Evolutionary conservation across 148 eudicot genomes (phyloP), one percentile per base, ranked within the genome.

Genomic region (Silene conica): DNA sequence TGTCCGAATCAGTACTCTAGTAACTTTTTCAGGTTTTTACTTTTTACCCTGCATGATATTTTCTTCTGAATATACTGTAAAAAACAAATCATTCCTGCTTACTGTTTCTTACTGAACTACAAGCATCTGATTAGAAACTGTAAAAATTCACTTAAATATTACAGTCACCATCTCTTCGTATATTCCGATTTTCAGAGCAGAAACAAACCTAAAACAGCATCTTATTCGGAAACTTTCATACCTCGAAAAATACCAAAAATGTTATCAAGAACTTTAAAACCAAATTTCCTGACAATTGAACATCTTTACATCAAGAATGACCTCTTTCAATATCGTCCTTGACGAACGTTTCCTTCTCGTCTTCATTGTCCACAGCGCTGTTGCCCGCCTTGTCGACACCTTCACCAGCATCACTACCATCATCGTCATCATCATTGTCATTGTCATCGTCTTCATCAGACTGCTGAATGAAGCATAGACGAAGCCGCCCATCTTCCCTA

Each of bases 401-500:
- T 2, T 28, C 73, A 6, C 18, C 46, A 2, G 46, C 41, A 19
- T 72, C 70, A 11, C 25, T 77, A 2, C 58, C 77, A 14, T 72
- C 70, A 67, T 67, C 70, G 3, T 41, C 70, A n/a, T 73, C 83
- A 12, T 84, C 81, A 25, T 89, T 89, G 2, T 66, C 70, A n/a
- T 31, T 3, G 5, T 31, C 34, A 3, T 43, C 70, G 0, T 76
- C 83, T n/a, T 85, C 82, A 34, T 89, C 90, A 23, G 84, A 81
- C 0, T 85, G 78, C n/a, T 83, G 89, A 34, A 89, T 73, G 46
- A 88, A 77, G 23, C 82, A 78, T 59, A 95, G 68, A 71, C 84
- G 87, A 74, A 95, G 73, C 0, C 97, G 77, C 1, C 99, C 99
- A 25, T 89, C 89, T 82, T 90, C 89, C 55, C 99, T 77, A 14